Evolutionary conservation across 495 filamentous ascomycete genomes (phyloP).

Genomic region (Xylaria palmicola): DNA sequence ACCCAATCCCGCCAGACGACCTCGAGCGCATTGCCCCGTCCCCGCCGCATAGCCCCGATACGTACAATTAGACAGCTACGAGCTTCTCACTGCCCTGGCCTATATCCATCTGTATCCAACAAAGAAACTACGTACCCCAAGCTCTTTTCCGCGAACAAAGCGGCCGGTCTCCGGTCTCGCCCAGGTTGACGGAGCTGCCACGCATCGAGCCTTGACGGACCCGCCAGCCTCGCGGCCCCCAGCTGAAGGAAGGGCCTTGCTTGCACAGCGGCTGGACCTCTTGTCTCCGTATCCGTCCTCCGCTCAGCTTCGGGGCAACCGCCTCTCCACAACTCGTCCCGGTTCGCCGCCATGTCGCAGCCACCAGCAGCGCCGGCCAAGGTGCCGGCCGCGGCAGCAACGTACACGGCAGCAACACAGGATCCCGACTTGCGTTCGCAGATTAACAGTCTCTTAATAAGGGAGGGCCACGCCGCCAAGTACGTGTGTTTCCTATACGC

Average conservation of each 20-base stretch:
- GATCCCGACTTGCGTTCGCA: constrained; percentile 54
- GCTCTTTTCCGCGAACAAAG: background rate
- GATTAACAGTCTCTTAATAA: constrained; percentile 49
- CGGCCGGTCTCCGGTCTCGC: background rate
- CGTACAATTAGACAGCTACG: background rate
- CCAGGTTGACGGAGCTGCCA: background rate
- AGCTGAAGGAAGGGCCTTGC: background rate
- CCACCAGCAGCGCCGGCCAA: constrained; percentile 49
- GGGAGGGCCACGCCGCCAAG: constrained; percentile 51
- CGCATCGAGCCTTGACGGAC: background rate
- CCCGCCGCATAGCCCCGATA: background rate
- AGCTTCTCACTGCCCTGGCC: background rate
- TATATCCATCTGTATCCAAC: background rate
- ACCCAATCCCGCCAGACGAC: background rate
- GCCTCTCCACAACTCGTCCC: background rate
- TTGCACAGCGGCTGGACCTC: background rate
- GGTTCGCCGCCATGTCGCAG: constrained; percentile 36
- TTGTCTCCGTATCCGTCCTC: background rate
- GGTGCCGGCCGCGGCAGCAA: constrained; percentile 49
- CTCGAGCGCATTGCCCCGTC: background rate
- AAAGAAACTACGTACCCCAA: background rate
- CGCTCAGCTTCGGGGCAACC: background rate
- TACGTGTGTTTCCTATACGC: constrained; percentile 22
- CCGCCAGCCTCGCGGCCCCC: background rate
- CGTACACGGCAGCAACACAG: constrained; percentile 49